Base-by-base conservation (phyloP, 192 early-diverging fungal genomes). In the Podila clonocystis region DNA sequence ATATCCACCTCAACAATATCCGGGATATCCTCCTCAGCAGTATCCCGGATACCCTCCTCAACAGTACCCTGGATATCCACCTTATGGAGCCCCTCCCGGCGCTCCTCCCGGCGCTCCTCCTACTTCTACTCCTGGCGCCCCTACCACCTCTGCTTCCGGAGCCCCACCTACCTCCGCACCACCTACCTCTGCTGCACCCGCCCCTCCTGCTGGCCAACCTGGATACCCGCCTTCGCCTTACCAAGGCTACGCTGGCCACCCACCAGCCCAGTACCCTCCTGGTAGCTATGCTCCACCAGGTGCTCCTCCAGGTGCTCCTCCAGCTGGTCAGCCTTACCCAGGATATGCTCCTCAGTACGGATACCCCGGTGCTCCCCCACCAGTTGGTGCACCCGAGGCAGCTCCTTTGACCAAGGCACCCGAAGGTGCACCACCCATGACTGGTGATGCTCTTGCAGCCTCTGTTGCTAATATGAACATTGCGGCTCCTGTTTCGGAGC, bases 401-500 rank as follows among this genome's bases (percentile, higher is more conserved):
- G 52, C 52, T 45, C 41, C 41, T 15, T 45, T 12, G 9, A 26
- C 22, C 20, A 55, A 55, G 22, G 52, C 52, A 19, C 13, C 52
- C 19, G 52, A 55, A 26, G 52, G 19, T 55, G 52, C 52, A 55
- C 52, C 52, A 55, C n/a, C 50, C 50, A 4, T 22, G 19, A 4
- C 50, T 52, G 52, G 52, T 11, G 52, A 55, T 55, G n/a, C 20
- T 17, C 52, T 55, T 20, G 52, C 52, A 0, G 52, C 52, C 52
- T 55, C 52, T 55, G 52, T 55, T 55, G 52, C 52, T 22, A 55
- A 55, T 11, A 55, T 55, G 52, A n/a, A 55, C n/a, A 55, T 55
- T 26, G 24, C 52, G 24, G 8, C 52, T 24, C n/a, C 52, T 55
- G 52, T 26, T 17, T 22, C 50, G 9, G 52, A 55, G 52, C 52